A percentile compares a stretch with the other conserved stretches of the same genome.
phyloP scores from a whole-genome alignment of 139 green algal species.

The Tetradesmus lagerheimii region DNA sequence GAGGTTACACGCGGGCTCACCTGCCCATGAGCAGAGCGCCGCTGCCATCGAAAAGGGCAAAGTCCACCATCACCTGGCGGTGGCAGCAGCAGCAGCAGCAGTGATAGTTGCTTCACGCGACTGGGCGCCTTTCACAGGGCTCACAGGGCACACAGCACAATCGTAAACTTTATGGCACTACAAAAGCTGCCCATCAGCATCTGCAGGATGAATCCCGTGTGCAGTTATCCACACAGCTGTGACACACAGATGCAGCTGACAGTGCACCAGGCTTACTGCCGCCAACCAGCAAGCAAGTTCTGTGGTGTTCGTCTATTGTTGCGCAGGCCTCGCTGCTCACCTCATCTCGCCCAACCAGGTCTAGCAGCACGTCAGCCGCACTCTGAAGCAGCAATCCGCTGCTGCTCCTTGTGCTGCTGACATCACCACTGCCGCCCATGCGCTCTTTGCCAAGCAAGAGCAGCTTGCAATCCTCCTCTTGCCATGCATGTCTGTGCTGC shows the following conservation, averaged over 20 bases:
- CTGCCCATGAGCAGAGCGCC: constrained; percentile 36
- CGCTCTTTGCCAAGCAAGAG: background rate
- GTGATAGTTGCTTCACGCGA: background rate
- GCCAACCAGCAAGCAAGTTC: background rate
- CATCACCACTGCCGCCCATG: background rate
- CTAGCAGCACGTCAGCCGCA: constrained; percentile 1
- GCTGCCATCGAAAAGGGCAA: constrained; percentile 35
- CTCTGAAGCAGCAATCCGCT: background rate
- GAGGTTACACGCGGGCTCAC: background rate
- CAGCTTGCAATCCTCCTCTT: background rate
- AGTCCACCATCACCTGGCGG: constrained; percentile 39
- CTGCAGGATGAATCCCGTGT: no score
- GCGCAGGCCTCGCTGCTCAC: background rate
- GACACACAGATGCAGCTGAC: background rate
- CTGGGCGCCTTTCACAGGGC: no score
- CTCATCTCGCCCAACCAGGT: constrained; percentile 15
- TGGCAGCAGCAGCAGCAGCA: background rate
- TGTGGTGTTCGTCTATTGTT: no score
- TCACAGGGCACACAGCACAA: no score
- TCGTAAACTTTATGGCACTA: no score
- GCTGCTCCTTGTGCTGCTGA: background rate
- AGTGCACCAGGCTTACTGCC: background rate
- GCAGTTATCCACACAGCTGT: background rate
- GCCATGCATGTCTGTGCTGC: background rate
- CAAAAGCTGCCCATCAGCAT: background rate